phyloP scores from a whole-genome alignment of 176 grass and related monocot genomes.

The Pontederia crassipes region DNA sequence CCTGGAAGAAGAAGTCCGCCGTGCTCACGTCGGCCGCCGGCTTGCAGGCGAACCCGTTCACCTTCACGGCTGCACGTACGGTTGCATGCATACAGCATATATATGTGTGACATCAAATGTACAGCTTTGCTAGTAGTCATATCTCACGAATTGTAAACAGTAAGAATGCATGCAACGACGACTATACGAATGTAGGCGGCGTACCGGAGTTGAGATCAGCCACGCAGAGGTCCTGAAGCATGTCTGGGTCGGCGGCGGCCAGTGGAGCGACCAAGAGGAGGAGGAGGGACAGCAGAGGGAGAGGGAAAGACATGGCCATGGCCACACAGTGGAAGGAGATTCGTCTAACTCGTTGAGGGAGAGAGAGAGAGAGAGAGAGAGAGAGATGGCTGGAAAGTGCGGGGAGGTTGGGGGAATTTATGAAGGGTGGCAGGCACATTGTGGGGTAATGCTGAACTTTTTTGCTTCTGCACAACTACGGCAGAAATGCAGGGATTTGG shows the following conservation, averaged over 20 bases:
- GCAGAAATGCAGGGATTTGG: no score
- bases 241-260: constrained; percentile 35
- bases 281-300: not conserved
- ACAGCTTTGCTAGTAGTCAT: no score
- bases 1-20: constrained; percentile 54
- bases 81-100: not conserved
- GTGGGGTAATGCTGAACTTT: no score
- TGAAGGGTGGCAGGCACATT: no score
- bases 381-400: no score
- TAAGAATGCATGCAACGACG: no score
- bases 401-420: no score
- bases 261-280: not conserved
- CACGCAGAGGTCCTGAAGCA: constrained; percentile 72
- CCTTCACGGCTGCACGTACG: constrained; percentile 32
- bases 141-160: no score
- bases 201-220: constrained; percentile 47
- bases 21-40: constrained; percentile 23
- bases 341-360: no score
- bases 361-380: no score
- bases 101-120: not conserved
- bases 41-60: constrained; percentile 80
- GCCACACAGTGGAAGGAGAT: no score
- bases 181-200: not conserved
- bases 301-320: not conserved
- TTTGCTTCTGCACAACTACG: no score